phyloP scores from a whole-genome alignment of 805 yeast genomes.

The Nakazawaea pomicola region DNA sequence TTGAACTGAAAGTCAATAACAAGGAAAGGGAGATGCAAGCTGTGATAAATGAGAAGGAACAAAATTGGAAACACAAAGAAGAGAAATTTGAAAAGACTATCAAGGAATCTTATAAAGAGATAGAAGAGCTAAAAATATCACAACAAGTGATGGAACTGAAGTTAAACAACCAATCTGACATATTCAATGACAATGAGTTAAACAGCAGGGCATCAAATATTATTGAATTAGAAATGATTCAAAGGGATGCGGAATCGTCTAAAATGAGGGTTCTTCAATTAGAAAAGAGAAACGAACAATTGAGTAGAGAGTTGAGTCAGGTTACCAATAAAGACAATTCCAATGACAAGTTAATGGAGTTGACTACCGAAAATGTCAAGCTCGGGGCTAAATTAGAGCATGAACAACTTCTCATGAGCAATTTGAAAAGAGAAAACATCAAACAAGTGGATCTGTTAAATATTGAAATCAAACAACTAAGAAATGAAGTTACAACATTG shows the following conservation, averaged over 20 bases:
- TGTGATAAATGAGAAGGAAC: conserved; percentile 65
- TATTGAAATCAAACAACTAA: conserved; percentile 42
- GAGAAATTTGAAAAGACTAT: conserved; percentile 45
- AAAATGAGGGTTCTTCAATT: conserved; percentile 64
- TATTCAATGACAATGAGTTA: conserved; percentile 28
- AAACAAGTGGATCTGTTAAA: conserved; percentile 32
- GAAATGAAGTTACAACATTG: conserved; percentile 45
- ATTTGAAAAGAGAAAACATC: conserved; percentile 19
- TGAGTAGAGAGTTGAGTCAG: conserved; percentile 58
- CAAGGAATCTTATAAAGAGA: conserved; percentile 44
- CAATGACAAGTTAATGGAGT: conserved; percentile 42
- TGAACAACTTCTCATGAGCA: conserved; percentile 29
- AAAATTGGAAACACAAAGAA: conserved; percentile 62
- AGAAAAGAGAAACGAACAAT: conserved; percentile 72
- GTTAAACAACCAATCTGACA: conserved; percentile 41
- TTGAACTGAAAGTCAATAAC: conserved; percentile 51
- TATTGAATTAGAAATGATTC: conserved; percentile 59
- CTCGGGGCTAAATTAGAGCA: conserved; percentile 55
- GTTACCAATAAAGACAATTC: conserved; percentile 42
- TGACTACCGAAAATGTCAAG: conserved; percentile 67
- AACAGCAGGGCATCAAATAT: conserved; percentile 29
- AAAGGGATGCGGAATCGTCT: conserved; percentile 69
- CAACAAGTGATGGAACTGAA: conserved; percentile 63
- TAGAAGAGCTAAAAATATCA: conserved; percentile 60
- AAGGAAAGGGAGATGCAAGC: conserved; percentile 72